Evolutionary conservation across 352 stramenopile genomes (phyloP).

Genomic region (Globisporangium paddicum): DNA sequence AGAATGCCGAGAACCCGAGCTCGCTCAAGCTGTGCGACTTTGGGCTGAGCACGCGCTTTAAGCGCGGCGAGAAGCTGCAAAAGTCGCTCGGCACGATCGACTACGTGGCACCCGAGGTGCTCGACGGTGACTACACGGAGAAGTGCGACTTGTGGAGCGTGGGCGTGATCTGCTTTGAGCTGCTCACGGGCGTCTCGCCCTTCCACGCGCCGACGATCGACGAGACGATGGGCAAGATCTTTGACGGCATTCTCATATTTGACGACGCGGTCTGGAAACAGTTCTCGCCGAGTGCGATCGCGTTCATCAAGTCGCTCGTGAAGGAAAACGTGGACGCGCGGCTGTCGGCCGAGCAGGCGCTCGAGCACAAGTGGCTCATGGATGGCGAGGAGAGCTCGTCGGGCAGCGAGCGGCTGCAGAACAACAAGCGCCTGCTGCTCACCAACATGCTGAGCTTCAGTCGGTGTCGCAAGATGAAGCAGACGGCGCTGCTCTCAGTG

Average conservation of each 20-base stretch:
- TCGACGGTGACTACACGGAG: conserved; percentile 79
- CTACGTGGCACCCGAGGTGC: conserved; percentile 76
- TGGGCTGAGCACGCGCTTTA: conserved; percentile 71
- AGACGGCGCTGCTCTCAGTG: conserved; percentile 66
- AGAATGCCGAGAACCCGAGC: conserved; percentile 48
- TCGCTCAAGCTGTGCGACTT: conserved; percentile 86
- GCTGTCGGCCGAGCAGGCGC: conserved; percentile 57
- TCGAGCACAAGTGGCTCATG: conserved; percentile 62
- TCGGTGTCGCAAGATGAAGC: conserved; percentile 69
- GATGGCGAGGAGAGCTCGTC: conserved; percentile 20
- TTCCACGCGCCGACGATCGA: conserved; percentile 69
- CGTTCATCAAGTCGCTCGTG: conserved; percentile 79
- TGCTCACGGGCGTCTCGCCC: conserved; percentile 59
- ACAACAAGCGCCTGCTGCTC: conserved; percentile 58
- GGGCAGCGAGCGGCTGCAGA: conserved; percentile 30
- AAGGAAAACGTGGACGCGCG: conserved; percentile 65
- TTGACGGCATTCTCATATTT: conserved; percentile 70
- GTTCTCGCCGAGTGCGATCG: conserved; percentile 55
- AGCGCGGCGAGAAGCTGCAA: conserved; percentile 63
- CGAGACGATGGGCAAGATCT: conserved; percentile 82
- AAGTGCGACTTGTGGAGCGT: conserved; percentile 83
- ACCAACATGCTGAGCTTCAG: conserved; percentile 81
- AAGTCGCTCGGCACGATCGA: conserved; percentile 80
- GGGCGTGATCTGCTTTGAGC: conserved; percentile 74
- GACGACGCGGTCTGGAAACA: conserved; percentile 61